These are phyloP conservation scores for Hymenotorrendiella dingleyae DNA, from an alignment of 2,329 filamentous ascomycete species.

Conservation along the genomic window DNA sequence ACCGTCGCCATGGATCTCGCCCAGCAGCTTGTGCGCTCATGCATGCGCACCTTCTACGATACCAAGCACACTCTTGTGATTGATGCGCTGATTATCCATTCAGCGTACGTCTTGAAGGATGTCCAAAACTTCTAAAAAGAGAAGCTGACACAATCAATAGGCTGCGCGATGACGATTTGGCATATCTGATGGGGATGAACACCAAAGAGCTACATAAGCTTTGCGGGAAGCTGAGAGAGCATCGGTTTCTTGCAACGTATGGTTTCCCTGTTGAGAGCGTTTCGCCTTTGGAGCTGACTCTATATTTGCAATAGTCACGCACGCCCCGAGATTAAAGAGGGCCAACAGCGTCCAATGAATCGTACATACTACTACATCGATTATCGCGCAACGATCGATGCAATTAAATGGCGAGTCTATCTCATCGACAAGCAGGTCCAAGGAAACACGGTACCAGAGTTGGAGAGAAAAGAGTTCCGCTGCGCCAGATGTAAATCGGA, in stretches of 20 bases:
- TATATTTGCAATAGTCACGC: conserved; percentile 53
- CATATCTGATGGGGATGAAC: conserved; percentile 81
- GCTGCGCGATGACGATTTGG: conserved; percentile 81
- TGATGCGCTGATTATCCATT: conserved; percentile 72
- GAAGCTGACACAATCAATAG: conserved; percentile 35
- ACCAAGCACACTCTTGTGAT: conserved; percentile 77
- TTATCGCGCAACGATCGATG: conserved; percentile 88
- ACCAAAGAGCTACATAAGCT: conserved; percentile 88
- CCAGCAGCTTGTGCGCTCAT: conserved; percentile 77
- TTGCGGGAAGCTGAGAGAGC: conserved; percentile 77
- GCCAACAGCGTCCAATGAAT: conserved; percentile 73
- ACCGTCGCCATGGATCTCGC: conserved; percentile 54
- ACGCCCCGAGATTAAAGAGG: conserved; percentile 71
- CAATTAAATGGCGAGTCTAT: conserved; percentile 91
- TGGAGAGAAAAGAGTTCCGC: conserved; percentile 87
- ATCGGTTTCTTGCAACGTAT: conserved; percentile 79
- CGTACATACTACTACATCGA: conserved; percentile 97
- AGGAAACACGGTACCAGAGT: conserved; percentile 69
- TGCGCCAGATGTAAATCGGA: conserved; percentile 77
- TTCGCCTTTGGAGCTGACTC: neutral
- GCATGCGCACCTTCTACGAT: conserved; percentile 74
- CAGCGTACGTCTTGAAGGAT: conserved; percentile 45
- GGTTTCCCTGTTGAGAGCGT: conserved; percentile 8
- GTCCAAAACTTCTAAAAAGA: conserved; percentile 8
- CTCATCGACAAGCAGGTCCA: conserved; percentile 85